Evolutionary conservation across 2,329 filamentous ascomycete genomes (phyloP).

Genomic region (Fusarium equiseti): DNA sequence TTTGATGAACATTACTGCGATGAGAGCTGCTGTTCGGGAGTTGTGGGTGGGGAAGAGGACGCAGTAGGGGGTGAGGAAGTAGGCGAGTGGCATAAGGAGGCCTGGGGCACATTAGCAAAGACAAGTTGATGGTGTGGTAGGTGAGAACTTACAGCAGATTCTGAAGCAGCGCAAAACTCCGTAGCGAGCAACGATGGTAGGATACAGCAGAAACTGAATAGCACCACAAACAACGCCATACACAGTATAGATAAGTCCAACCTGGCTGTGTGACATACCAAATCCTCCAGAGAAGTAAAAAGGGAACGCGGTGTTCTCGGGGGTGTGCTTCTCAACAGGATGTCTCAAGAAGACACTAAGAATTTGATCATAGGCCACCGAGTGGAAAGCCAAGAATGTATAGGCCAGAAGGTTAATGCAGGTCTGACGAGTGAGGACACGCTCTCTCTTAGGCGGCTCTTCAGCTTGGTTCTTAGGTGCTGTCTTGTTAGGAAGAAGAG

Average conservation of each 20-base stretch:
- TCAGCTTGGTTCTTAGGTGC: conserved; percentile 43
- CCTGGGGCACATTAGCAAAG: conserved; percentile 53
- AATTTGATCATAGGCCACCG: conserved; percentile 86
- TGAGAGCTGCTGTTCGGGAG: conserved; percentile 70
- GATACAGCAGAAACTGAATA: conserved; percentile 89
- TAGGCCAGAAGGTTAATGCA: conserved; percentile 82
- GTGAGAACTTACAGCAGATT: conserved; percentile 61
- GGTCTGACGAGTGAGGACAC: conserved; percentile 79
- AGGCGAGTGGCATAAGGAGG: conserved; percentile 78
- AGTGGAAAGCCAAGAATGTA: conserved; percentile 83
- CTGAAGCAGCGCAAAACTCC: conserved; percentile 82
- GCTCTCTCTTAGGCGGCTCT: conserved; percentile 62
- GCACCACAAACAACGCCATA: conserved; percentile 85
- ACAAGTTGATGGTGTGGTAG: accelerated
- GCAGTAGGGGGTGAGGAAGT: conserved; percentile 85
- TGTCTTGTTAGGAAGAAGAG: conserved; percentile 60
- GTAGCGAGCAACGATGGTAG: conserved; percentile 76
- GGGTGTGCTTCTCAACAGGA: conserved; percentile 68
- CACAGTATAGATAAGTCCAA: conserved; percentile 86
- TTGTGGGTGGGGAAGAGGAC: conserved; percentile 67
- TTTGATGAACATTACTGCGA: conserved; percentile 78
- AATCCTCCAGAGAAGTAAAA: conserved; percentile 89
- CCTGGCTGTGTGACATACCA: conserved; percentile 76
- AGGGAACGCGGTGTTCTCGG: conserved; percentile 72
- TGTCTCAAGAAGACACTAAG: conserved; percentile 91